Conservation (phyloP, 495 filamentous ascomycete genomes). For the Podospora comata region DNA sequence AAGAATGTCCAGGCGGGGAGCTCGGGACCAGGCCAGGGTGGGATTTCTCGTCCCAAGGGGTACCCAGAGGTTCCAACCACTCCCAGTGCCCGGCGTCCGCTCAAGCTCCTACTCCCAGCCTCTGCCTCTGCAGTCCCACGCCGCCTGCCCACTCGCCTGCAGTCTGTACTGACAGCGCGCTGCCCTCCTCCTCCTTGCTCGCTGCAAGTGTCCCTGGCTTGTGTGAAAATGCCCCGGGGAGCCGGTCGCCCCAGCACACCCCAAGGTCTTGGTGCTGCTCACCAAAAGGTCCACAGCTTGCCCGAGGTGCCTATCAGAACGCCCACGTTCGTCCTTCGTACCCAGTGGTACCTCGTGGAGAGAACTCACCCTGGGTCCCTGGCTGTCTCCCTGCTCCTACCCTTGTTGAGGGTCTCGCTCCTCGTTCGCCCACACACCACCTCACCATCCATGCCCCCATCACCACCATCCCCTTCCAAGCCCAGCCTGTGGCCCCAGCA, state of each 20-base stretch:
- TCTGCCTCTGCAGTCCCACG: constrained; percentile 13
- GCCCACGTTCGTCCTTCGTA: constrained; percentile 5
- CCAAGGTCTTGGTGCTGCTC: constrained; percentile 12
- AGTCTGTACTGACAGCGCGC: constrained; percentile 13
- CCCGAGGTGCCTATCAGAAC: constrained; percentile 9
- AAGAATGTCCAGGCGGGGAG: constrained; percentile 24
- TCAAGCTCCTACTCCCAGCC: constrained; percentile 7
- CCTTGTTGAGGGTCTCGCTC: constrained; percentile 21
- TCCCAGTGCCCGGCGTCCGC: neutral
- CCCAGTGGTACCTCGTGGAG: constrained; percentile 11
- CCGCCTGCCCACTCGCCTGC: constrained; percentile 9
- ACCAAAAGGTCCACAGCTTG: constrained; percentile 6
- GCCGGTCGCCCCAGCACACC: constrained; percentile 18
- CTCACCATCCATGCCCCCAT: constrained; percentile 11
- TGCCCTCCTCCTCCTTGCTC: neutral
- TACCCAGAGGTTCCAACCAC: constrained; percentile 3
- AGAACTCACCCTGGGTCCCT: constrained; percentile 14
- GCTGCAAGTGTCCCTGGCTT: constrained; percentile 1
- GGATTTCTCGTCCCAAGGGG: constrained; percentile 20
- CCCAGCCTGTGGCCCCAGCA: neutral
- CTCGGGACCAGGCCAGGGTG: constrained; percentile 22
- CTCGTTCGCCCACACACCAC: constrained; percentile 12
- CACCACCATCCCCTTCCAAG: constrained; percentile 13
- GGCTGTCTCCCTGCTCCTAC: constrained; percentile 1
- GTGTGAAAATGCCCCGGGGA: constrained; percentile 25